These are phyloP conservation scores for Sporothrix brunneoviolacea DNA, from an alignment of 2,329 filamentous ascomycete genomes.

Conservation along the genomic window DNA sequence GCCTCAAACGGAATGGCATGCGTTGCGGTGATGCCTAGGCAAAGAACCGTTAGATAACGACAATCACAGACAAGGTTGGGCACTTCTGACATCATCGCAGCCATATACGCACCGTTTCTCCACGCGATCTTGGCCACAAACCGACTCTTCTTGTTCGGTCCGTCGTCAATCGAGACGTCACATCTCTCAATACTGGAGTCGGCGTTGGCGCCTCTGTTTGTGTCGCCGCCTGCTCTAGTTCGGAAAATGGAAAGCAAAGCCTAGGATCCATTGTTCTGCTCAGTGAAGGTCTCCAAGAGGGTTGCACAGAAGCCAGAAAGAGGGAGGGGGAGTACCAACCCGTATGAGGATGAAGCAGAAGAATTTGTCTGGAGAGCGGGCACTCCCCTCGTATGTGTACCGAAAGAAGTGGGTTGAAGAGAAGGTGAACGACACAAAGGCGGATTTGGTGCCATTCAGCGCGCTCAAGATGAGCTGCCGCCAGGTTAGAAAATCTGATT, in stretches of 20 bases:
- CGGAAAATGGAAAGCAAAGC: constrained; percentile 69
- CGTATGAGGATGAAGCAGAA: constrained; percentile 70
- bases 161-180: constrained; percentile 67
- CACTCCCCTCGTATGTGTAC: constrained; percentile 57
- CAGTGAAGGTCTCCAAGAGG: not conserved
- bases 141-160: constrained; percentile 62
- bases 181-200: constrained; percentile 68
- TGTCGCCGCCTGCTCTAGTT: constrained; percentile 53
- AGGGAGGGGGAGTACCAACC: constrained; percentile 32
- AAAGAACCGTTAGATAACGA: not conserved
- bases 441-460: constrained; percentile 73
- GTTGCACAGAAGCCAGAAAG: not conserved
- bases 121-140: constrained; percentile 69
- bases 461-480: constrained; percentile 63
- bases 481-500: not conserved
- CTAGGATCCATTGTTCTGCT: constrained; percentile 28
- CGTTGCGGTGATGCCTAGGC: constrained; percentile 66
- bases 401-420: constrained; percentile 61
- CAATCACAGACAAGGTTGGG: not conserved
- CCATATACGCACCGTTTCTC: constrained; percentile 55
- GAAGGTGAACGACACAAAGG: constrained; percentile 67
- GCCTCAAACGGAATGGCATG: constrained; percentile 71
- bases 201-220: constrained; percentile 50
- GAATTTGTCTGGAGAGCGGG: constrained; percentile 53
- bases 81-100: not conserved